These are phyloP conservation scores for Dendrobium chrysotoxum DNA, from an alignment of 106 monocot species.

Conservation along the genomic window DNA sequence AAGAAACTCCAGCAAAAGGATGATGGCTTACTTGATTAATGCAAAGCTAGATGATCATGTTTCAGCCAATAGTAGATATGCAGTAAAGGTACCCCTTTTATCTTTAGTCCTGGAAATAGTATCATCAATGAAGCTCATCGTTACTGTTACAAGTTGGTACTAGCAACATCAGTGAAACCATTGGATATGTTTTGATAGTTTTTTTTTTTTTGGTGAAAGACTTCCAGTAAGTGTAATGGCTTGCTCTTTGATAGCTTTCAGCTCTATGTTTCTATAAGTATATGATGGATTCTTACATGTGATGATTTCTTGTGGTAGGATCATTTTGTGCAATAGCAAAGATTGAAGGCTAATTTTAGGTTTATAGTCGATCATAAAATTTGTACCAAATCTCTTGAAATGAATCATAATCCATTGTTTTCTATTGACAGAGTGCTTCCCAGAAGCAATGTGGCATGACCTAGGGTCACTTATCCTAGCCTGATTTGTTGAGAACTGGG, in stretches of 20 bases:
- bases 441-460: not conserved
- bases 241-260: not conserved
- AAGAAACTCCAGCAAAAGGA: slow-evolving; percentile 37
- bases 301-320: not conserved
- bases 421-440: not conserved
- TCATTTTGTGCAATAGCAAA: not conserved
- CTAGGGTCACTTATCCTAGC: too few relatives aligned
- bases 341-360: not conserved
- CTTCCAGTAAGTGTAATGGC: not conserved
- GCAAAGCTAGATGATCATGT: not conserved
- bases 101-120: not conserved
- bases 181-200: not conserved
- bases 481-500: too few relatives aligned
- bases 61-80: not conserved
- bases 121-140: not conserved
- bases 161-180: not conserved
- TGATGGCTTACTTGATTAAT: slow-evolving; percentile 17
- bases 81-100: not conserved
- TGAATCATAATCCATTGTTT: not conserved
- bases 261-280: not conserved
- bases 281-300: not conserved
- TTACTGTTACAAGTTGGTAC: not conserved
- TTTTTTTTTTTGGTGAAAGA: not conserved
- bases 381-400: not conserved
- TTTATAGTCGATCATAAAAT: too few relatives aligned